phyloP scores from a whole-genome alignment of 352 stramenopile genomes.

The Pythium aristosporum region DNA sequence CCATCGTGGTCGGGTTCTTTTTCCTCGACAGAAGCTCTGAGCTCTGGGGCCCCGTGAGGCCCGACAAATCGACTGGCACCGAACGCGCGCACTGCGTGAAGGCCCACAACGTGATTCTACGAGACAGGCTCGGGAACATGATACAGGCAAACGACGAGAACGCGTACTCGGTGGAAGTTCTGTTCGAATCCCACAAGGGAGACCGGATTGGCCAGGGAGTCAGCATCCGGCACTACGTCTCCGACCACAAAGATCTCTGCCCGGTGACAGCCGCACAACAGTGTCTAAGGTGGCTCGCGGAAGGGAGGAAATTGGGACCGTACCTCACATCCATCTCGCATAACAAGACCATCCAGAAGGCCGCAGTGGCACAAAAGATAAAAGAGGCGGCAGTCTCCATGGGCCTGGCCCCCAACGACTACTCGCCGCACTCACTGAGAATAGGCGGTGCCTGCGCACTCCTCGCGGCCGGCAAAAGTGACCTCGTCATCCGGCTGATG shows the following conservation, averaged over 20 bases:
- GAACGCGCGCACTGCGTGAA: slow-evolving; percentile 19
- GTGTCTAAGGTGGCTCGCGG: slow-evolving; percentile 19
- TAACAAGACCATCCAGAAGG: slow-evolving; percentile 25
- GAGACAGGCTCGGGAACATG: slow-evolving; percentile 2
- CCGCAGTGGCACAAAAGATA: slow-evolving; percentile 11
- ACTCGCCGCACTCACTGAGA: slow-evolving; percentile 26
- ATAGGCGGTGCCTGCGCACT: slow-evolving; percentile 28
- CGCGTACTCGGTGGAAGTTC: slow-evolving; percentile 9
- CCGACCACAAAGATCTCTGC: slow-evolving; percentile 7
- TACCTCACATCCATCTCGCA: slow-evolving; percentile 21
- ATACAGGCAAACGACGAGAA: not conserved
- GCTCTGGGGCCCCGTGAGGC: slow-evolving; percentile 15
- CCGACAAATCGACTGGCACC: slow-evolving; percentile 2
- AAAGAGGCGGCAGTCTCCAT: slow-evolving; percentile 24
- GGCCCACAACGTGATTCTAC: slow-evolving; percentile 15
- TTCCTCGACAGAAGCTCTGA: slow-evolving; percentile 30
- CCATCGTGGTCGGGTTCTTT: slow-evolving; percentile 28
- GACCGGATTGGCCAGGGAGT: slow-evolving; percentile 9
- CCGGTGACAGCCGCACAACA: slow-evolving; percentile 19
- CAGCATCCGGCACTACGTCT: slow-evolving; percentile 23
- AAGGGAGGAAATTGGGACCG: slow-evolving; percentile 1
- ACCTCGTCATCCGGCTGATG: slow-evolving; percentile 27
- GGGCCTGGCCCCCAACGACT: slow-evolving; percentile 15
- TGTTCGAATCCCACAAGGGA: slow-evolving; percentile 19
- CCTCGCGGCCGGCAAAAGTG: slow-evolving; percentile 29